Evolutionary conservation across 2,329 filamentous ascomycete genomes (phyloP), one percentile per base, ranked within the genome.

Genomic region (Cladophialophora carrionii): DNA sequence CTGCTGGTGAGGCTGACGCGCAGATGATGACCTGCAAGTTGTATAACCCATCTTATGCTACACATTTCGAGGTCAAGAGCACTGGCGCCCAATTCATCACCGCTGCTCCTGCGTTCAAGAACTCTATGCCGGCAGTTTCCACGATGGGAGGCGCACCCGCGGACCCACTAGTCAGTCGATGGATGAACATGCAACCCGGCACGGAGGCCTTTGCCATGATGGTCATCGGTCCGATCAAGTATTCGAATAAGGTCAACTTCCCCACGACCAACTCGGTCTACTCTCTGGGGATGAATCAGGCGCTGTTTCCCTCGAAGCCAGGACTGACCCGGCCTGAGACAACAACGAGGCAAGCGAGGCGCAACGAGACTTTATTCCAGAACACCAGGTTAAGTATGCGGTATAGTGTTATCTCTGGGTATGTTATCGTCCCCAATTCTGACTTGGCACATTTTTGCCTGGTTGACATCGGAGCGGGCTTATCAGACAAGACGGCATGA

Each of bases 181-280:
- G 63, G 43, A 66, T 66, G 64, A 66, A 66, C 20, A 66, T 66
- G 60, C 64, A 66, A 63, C 60, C 64, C 17, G 60, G 63, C 32
- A 66, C 63, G 64, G 64, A 66, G 24, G 32, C 49, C 24, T 66
- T 63, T 43, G 64, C 55, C 20, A 66, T 66, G 60, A 66, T 66
- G 64, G 32, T 63, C 37, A 54, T 22, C 49, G 64, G 64, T 2
- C 55, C 59, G 31, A 56, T 66, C 41, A 54, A 29, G 4, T 59
- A 54, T 34, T 49, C 53, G 20, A 49, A 46, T 10, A 54, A 59
- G 14, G 37, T 29, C 29, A 37, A 41, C 9, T 52, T 43, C 26
- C 57, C 62, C 7, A 60, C 52, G 17, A 59, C 34, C 53, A 63
- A 61, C 51, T 55, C 54, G 5, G 64, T 66, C 22, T 66, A 66